Conservation (phyloP, 2,329 filamentous ascomycete genomes). For the Fusarium compactum region DNA sequence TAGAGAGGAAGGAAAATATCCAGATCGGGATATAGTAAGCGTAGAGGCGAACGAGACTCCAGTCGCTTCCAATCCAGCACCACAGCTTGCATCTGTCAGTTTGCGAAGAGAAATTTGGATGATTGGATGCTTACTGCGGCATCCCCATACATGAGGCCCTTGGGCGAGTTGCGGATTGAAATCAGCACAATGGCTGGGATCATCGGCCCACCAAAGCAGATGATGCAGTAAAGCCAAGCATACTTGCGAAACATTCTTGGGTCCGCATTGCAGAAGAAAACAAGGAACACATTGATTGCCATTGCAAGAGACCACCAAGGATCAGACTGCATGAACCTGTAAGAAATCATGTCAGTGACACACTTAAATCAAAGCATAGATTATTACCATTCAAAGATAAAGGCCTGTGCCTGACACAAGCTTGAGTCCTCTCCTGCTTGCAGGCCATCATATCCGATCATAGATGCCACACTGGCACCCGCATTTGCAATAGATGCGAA, state of each 20-base stretch:
- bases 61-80: conserved; percentile 69
- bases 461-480: conserved; percentile 71
- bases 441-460: conserved; percentile 77
- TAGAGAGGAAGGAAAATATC: conserved; percentile 67
- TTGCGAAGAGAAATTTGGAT: neutral
- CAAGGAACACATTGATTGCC: conserved; percentile 83
- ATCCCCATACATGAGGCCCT: conserved; percentile 64
- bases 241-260: conserved; percentile 75
- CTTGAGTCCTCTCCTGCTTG: conserved; percentile 63
- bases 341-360: neutral
- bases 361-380: neutral
- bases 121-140: conserved; percentile 60
- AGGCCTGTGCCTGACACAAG: conserved; percentile 72
- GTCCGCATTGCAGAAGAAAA: conserved; percentile 68
- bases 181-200: conserved; percentile 75
- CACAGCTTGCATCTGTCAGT: conserved; percentile 60
- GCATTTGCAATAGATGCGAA: conserved; percentile 57
- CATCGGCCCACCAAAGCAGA: conserved; percentile 78
- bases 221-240: conserved; percentile 74
- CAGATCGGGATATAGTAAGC: conserved; percentile 72
- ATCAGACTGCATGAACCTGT: conserved; percentile 81
- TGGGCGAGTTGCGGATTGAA: conserved; percentile 60
- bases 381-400: conserved; percentile 72
- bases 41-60: conserved; percentile 68
- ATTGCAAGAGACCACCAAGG: conserved; percentile 84